phyloP scores from a whole-genome alignment of 75 land plant genomes.

The Pseudotsuga menziesii region DNA sequence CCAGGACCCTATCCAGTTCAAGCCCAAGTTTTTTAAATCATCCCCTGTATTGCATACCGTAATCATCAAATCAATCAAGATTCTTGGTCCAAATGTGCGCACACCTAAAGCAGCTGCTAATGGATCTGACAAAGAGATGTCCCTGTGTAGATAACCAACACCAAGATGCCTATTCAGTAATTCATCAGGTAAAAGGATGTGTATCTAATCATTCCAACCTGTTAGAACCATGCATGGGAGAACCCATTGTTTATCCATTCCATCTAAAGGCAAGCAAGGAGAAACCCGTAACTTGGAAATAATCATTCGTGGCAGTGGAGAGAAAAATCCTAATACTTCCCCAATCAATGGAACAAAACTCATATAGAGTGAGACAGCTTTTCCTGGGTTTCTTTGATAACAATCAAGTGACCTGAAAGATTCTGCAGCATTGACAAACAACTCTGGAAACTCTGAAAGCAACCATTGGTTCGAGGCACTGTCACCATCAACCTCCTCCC shows the following conservation, averaged over 20 bases:
- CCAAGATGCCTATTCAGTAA: slow-evolving; percentile 68
- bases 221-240: slow-evolving; percentile 71
- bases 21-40: slow-evolving; percentile 45
- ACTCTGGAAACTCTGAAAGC: slow-evolving; percentile 69
- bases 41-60: slow-evolving; percentile 37
- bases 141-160: slow-evolving; percentile 62
- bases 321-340: slow-evolving; percentile 93
- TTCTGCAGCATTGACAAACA: slow-evolving; percentile 52
- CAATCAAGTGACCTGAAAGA: slow-evolving; percentile 65
- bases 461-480: slow-evolving; percentile 98
- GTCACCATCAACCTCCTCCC: slow-evolving; percentile 88
- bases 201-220: slow-evolving; percentile 64
- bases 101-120: slow-evolving; percentile 72
- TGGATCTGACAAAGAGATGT: slow-evolving; percentile 57
- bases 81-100: slow-evolving; percentile 60
- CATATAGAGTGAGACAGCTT: slow-evolving; percentile 60
- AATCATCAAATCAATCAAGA: slow-evolving; percentile 45
- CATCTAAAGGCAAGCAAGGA: slow-evolving; percentile 74
- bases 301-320: slow-evolving; percentile 79
- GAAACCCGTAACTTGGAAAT: slow-evolving; percentile 53
- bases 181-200: slow-evolving; percentile 51
- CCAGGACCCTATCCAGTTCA: slow-evolving; percentile 69
- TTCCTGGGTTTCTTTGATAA: slow-evolving; percentile 46
- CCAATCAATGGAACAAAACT: slow-evolving; percentile 87
- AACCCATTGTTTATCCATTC: slow-evolving; percentile 46